Evolutionary conservation across 441 rosid genomes (phyloP).

Genomic region (Kokia cookei): DNA sequence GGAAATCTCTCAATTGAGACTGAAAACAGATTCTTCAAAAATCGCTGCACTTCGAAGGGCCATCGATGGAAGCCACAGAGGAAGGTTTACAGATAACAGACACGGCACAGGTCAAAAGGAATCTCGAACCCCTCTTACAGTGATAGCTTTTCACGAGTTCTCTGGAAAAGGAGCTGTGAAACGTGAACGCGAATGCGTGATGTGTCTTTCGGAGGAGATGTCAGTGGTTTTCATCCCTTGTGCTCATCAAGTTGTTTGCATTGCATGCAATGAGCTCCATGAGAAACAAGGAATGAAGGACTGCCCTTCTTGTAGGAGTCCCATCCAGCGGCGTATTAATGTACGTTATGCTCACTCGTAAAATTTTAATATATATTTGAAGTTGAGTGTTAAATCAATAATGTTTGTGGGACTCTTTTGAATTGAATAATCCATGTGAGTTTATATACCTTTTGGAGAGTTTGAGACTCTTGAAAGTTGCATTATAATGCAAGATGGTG

Average conservation of each 20-base stretch:
- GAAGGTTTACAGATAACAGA: slow-evolving; percentile 29
- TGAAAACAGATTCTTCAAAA: slow-evolving; percentile 65
- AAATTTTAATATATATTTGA: background rate
- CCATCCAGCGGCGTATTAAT: slow-evolving; percentile 64
- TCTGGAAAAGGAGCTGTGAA: slow-evolving; percentile 42
- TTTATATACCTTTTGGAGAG: slow-evolving; percentile 11
- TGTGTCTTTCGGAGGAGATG: slow-evolving; percentile 96
- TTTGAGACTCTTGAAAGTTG: slow-evolving; percentile 14
- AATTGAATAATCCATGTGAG: slow-evolving; percentile 40
- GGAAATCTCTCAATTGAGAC: slow-evolving; percentile 72
- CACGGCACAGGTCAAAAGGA: slow-evolving; percentile 23
- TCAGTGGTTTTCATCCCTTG: slow-evolving; percentile 89
- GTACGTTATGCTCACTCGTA: slow-evolving; percentile 54
- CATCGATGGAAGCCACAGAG: slow-evolving; percentile 55
- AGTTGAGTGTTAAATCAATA: slow-evolving; percentile 25
- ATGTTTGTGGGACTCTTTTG: slow-evolving; percentile 23
- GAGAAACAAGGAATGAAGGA: slow-evolving; percentile 95
- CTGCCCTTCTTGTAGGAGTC: slow-evolving; percentile 88
- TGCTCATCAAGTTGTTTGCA: slow-evolving; percentile 90
- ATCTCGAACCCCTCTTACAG: slow-evolving; percentile 7
- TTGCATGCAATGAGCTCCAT: slow-evolving; percentile 82
- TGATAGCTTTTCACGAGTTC: slow-evolving; percentile 24
- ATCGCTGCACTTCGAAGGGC: slow-evolving; percentile 83
- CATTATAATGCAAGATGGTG: slow-evolving; percentile 14
- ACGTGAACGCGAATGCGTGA: slow-evolving; percentile 91